phyloP scores from a whole-genome alignment of 768 basidiomycete genomes.

The Terana coerulea region DNA sequence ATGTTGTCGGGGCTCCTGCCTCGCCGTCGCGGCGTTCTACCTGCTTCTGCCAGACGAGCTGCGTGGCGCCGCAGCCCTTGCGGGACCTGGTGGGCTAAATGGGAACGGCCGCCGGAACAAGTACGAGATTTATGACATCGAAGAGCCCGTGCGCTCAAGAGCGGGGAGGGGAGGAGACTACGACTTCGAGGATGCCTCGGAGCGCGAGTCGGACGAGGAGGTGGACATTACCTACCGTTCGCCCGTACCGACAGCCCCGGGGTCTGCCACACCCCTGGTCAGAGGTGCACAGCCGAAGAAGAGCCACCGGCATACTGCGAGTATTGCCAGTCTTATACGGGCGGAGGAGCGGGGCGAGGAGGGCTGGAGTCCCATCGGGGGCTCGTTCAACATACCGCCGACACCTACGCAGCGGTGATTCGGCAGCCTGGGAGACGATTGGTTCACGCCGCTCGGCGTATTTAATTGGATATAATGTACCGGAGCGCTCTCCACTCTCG shows the following conservation, averaged over 20 bases:
- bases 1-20: conserved; percentile 93
- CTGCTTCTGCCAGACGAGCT: conserved; percentile 81
- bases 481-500: too few relatives aligned
- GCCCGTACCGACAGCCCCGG: conserved; percentile 37
- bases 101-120: conserved; percentile 43
- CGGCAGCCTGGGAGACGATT: not conserved
- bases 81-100: conserved; percentile 42
- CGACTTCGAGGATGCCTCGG: conserved; percentile 47
- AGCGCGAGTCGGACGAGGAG: conserved; percentile 54
- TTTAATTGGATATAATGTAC: not conserved
- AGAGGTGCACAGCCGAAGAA: conserved; percentile 29
- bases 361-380: conserved; percentile 75
- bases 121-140: conserved; percentile 76
- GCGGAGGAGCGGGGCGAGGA: conserved; percentile 78
- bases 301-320: conserved; percentile 76
- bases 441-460: not conserved
- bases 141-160: conserved; percentile 43
- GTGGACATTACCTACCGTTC: conserved; percentile 70
- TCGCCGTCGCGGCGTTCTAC: conserved; percentile 87
- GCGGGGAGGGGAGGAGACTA: conserved; percentile 39
- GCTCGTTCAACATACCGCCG: conserved; percentile 50
- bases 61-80: conserved; percentile 48
- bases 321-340: conserved; percentile 77
- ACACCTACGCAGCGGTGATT: conserved; percentile 22
- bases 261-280: conserved; percentile 34